A percentile compares a stretch with the other conserved stretches of the same genome.
phyloP scores from a whole-genome alignment of 768 basidiomycete species.

The Boletales sp. region DNA sequence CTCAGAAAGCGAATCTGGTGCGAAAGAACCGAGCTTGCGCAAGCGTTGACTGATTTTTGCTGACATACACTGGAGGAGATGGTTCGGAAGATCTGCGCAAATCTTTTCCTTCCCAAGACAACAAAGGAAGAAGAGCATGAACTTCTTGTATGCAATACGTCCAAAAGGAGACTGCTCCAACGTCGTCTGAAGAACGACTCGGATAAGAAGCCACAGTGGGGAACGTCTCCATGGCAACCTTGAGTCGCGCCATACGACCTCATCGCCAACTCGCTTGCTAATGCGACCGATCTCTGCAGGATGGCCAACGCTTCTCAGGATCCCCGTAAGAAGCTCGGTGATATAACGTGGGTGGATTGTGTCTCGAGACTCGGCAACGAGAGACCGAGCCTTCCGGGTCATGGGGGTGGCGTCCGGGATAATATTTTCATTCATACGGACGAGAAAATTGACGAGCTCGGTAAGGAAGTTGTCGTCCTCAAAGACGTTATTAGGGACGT shows the following conservation, averaged over 20 bases:
- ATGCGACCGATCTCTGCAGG: conserved; percentile 31
- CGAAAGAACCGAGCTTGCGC: conserved; percentile 30
- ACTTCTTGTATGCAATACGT: conserved; percentile 26
- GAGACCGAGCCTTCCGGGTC: conserved; percentile 34
- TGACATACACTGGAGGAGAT: conserved; percentile 36
- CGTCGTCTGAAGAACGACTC: conserved; percentile 42
- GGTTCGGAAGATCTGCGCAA: conserved; percentile 16
- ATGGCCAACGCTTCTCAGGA: conserved; percentile 37
- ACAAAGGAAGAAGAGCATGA: conserved; percentile 31
- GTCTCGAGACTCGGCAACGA: conserved; percentile 36
- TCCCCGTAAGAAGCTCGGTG: conserved; percentile 41
- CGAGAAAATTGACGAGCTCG: conserved; percentile 38
- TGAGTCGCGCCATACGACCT: conserved; percentile 40
- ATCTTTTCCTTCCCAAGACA: conserved; percentile 5
- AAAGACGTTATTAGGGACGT: conserved; percentile 29
- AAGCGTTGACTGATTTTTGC: conserved; percentile 37
- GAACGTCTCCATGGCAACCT: conserved; percentile 47
- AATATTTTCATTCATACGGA: conserved; percentile 26
- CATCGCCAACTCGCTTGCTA: conserved; percentile 44
- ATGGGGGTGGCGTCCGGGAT: conserved; percentile 32
- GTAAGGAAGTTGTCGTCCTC: conserved; percentile 27
- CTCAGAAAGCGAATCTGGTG: conserved; percentile 11
- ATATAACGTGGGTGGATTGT: conserved; percentile 43
- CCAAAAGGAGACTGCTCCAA: conserved; percentile 16
- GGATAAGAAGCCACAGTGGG: conserved; percentile 46